Evolutionary conservation across 257 asterid genomes (phyloP).

Genomic region (Solanum tacnaense): DNA sequence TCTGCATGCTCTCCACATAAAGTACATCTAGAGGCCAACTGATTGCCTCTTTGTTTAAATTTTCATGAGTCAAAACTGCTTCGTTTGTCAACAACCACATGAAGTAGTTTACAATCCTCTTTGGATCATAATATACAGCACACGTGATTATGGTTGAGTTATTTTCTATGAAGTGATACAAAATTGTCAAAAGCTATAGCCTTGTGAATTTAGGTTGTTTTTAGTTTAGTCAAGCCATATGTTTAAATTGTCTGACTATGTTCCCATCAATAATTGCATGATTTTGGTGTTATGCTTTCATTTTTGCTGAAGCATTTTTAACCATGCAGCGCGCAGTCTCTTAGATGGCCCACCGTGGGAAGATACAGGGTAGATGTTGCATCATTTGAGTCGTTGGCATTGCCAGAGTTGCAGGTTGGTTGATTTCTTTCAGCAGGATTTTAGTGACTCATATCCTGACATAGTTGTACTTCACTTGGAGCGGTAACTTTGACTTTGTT

Average conservation of each 20-base stretch:
- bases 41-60: too few relatives aligned
- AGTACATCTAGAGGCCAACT: too few relatives aligned
- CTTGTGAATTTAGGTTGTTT: background rate
- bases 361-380: constrained; percentile 76
- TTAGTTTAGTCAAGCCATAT: background rate
- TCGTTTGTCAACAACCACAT: too few relatives aligned
- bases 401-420: constrained; percentile 84
- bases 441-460: background rate
- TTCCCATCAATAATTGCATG: background rate
- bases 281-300: background rate
- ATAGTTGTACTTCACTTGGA: background rate
- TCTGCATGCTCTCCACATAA: too few relatives aligned
- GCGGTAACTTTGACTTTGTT: background rate
- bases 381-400: constrained; percentile 72
- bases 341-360: constrained; percentile 81
- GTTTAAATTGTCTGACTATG: background rate
- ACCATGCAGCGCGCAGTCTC: constrained; percentile 53
- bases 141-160: background rate
- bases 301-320: constrained; percentile 5
- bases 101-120: background rate
- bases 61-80: too few relatives aligned
- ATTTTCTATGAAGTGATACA: background rate
- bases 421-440: background rate
- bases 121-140: background rate
- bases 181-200: background rate